These are phyloP conservation scores for Pythium grandisporangium DNA, from an alignment of 352 stramenopile species.

Conservation along the genomic window DNA sequence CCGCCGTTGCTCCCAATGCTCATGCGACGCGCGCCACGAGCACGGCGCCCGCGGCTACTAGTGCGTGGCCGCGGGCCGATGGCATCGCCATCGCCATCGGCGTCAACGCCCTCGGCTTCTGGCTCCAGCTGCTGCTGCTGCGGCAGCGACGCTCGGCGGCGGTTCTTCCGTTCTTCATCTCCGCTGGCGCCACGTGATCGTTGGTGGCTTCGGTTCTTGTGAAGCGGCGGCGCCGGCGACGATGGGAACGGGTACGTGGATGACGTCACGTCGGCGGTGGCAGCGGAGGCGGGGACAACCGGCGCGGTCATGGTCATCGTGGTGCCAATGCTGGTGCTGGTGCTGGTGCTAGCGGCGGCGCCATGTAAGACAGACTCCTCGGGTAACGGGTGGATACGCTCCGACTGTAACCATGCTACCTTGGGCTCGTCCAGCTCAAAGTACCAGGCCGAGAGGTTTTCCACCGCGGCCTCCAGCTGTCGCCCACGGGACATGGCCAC, in stretches of 20 bases:
- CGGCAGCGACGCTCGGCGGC: not conserved
- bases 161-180: not conserved
- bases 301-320: not conserved
- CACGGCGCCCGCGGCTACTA: conserved; percentile 2
- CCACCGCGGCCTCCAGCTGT: conserved; percentile 59
- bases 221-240: not conserved
- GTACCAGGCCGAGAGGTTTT: conserved; percentile 58
- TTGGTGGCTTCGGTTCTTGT: too few relatives aligned
- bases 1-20: conserved; percentile 6
- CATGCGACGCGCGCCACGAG: conserved; percentile 8
- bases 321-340: not conserved
- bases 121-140: not conserved
- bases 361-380: conserved; percentile 9
- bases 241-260: not conserved
- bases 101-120: conserved; percentile 3
- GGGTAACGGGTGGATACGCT: conserved; percentile 8
- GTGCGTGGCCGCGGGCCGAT: not conserved
- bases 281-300: too few relatives aligned
- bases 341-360: conserved; percentile 1
- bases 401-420: conserved; percentile 14
- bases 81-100: conserved; percentile 2
- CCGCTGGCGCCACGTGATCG: not conserved
- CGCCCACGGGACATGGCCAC: conserved; percentile 30
- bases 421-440: conserved; percentile 28
- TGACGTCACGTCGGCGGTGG: too few relatives aligned